Conservation (phyloP, 208 protist species). For the Crithidia bombi region DNA sequence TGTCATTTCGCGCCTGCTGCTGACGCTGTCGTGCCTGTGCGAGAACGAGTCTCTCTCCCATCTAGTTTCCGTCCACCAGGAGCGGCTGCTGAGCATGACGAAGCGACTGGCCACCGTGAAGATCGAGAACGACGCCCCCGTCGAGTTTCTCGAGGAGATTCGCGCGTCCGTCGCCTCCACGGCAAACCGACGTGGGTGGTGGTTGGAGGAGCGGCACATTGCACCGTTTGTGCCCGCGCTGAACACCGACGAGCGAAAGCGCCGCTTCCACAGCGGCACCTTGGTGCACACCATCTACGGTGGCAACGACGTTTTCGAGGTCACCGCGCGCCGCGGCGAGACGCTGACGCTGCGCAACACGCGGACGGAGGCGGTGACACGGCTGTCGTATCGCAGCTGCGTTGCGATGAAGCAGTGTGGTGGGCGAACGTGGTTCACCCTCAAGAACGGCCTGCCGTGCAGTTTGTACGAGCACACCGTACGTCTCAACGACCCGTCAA, state of each 20-base stretch:
- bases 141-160: conserved; percentile 81
- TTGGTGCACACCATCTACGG: conserved; percentile 43
- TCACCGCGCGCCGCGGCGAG: conserved; percentile 31
- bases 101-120: conserved; percentile 68
- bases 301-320: conserved; percentile 33
- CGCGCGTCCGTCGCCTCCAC: conserved; percentile 66
- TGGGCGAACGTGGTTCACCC: conserved; percentile 63
- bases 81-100: conserved; percentile 62
- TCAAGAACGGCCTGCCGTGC: conserved; percentile 77
- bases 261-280: conserved; percentile 55
- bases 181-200: conserved; percentile 38
- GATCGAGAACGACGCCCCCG: conserved; percentile 75
- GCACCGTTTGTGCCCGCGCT: conserved; percentile 67
- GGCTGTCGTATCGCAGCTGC: conserved; percentile 47
- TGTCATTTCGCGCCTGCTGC: conserved; percentile 81
- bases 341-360: conserved; percentile 33
- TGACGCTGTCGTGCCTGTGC: conserved; percentile 85
- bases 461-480: conserved; percentile 81
- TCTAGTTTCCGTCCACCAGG: conserved; percentile 60
- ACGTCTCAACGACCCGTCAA: conserved; percentile 46
- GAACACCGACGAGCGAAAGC: conserved; percentile 49
- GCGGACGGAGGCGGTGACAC: conserved; percentile 22
- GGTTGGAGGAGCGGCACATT: conserved; percentile 40
- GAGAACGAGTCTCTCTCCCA: conserved; percentile 74
- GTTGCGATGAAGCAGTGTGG: conserved; percentile 84